Conservation (phyloP, 2,329 filamentous ascomycete genomes). For the Orbilia ellipsospora region DNA sequence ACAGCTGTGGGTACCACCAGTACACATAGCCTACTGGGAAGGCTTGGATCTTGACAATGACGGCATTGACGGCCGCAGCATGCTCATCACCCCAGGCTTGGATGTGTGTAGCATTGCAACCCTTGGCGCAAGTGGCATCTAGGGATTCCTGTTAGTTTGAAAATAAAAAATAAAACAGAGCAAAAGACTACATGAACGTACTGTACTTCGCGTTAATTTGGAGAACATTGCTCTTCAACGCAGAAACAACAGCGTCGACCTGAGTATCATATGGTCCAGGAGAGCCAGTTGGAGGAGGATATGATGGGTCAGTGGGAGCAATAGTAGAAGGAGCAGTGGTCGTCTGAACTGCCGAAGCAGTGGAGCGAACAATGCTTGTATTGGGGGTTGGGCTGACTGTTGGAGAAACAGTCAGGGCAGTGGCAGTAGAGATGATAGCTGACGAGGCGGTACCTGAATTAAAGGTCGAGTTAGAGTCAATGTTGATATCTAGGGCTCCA, state of each 20-base stretch:
- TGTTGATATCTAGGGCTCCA: background rate
- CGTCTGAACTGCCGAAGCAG: background rate
- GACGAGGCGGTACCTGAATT: conserved; percentile 16
- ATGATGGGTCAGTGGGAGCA: conserved; percentile 43
- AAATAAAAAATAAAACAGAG: background rate
- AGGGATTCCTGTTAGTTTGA: background rate
- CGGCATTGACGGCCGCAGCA: conserved; percentile 34
- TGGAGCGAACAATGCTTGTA: background rate
- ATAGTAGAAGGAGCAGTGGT: conserved; percentile 10
- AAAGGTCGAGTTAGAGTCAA: conserved; percentile 12
- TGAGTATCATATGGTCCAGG: conserved; percentile 36
- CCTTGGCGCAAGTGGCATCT: conserved; percentile 43
- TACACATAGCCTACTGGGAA: conserved; percentile 44
- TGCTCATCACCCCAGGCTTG: conserved; percentile 52
- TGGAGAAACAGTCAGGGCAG: conserved; percentile 2
- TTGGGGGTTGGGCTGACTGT: background rate
- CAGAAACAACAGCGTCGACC: conserved; percentile 35
- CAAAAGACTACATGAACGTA: background rate
- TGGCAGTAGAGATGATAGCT: conserved; percentile 19
- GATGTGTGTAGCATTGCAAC: conserved; percentile 33
- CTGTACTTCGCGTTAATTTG: conserved; percentile 47
- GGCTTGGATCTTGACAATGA: conserved; percentile 15
- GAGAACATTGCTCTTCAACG: conserved; percentile 41
- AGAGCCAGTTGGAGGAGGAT: conserved; percentile 42
- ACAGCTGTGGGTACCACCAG: conserved; percentile 54